A percentile compares a stretch with the other conserved stretches of the same genome.
Conservation (phyloP, 1,284 basidiomycete genomes). For the Naganishia sp. region DNA sequence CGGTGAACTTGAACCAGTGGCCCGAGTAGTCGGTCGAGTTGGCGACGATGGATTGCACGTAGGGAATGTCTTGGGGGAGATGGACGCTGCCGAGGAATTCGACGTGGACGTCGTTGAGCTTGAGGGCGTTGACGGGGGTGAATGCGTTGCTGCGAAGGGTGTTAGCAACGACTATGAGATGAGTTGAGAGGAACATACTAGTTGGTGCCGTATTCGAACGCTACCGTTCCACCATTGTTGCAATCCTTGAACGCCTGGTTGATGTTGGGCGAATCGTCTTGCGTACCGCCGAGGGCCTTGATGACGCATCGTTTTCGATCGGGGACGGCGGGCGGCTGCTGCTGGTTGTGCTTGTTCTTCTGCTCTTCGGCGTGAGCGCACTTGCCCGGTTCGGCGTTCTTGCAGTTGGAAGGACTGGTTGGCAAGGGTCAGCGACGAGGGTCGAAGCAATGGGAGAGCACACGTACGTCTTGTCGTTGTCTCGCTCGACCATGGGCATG, state of each 20-base stretch:
- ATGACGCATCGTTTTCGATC: constrained; percentile 25
- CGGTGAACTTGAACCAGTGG: constrained; percentile 37
- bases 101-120: constrained; percentile 55
- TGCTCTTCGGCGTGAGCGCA: constrained; percentile 17
- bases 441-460: too few species aligned
- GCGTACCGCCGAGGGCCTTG: constrained; percentile 4
- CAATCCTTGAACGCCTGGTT: constrained; percentile 55
- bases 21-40: constrained; percentile 48
- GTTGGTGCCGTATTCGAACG: constrained; percentile 52
- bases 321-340: background rate
- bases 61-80: constrained; percentile 56
- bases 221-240: constrained; percentile 52
- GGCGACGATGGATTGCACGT: constrained; percentile 50
- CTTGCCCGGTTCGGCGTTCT: constrained; percentile 14
- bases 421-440: background rate
- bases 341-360: constrained; percentile 14
- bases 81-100: constrained; percentile 56
- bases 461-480: constrained; percentile 21
- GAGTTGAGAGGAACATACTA: constrained; percentile 41
- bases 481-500: constrained; percentile 19
- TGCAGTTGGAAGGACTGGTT: constrained; percentile 14
- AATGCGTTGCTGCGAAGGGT: constrained; percentile 36
- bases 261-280: constrained; percentile 55
- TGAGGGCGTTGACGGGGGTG: constrained; percentile 37
- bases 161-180: background rate